Percentiles rank a stretch among this genome's conserved stretches.
Conservation (phyloP, 495 filamentous ascomycete genomes). For the Podospora australis region DNA sequence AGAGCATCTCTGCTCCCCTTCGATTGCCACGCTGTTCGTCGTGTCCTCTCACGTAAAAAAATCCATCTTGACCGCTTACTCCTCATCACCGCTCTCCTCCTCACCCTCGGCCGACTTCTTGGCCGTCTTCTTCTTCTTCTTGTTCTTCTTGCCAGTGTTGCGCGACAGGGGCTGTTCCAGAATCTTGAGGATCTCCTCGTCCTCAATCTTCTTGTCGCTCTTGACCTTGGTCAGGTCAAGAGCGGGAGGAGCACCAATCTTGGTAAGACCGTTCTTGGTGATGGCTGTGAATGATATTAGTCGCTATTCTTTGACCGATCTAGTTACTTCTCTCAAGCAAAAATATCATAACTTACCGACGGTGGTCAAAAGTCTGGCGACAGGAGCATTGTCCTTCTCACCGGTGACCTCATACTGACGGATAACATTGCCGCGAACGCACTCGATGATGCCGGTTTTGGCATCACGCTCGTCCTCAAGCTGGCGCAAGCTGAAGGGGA, state of each 20-base stretch:
- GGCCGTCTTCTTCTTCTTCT: slow-evolving; percentile 84
- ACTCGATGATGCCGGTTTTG: slow-evolving; percentile 94
- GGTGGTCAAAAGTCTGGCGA: slow-evolving; percentile 81
- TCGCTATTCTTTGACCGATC: neutral
- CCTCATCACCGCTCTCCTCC: slow-evolving; percentile 33
- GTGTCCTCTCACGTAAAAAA: too few relatives aligned
- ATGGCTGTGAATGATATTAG: slow-evolving; percentile 59
- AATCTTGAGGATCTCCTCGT: slow-evolving; percentile 90
- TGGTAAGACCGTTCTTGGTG: slow-evolving; percentile 93
- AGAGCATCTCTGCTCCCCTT: neutral
- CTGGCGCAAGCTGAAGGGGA: slow-evolving; percentile 96
- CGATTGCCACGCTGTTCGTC: neutral
- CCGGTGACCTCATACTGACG: slow-evolving; percentile 93
- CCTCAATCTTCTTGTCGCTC: slow-evolving; percentile 94
- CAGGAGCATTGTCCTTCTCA: slow-evolving; percentile 77
- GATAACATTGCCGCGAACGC: slow-evolving; percentile 82
- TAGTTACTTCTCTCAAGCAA: neutral
- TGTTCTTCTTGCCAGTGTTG: slow-evolving; percentile 73
- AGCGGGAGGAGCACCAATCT: slow-evolving; percentile 66
- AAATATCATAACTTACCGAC: slow-evolving; percentile 83
- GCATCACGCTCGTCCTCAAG: slow-evolving; percentile 93
- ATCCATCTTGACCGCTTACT: slow-evolving; percentile 20
- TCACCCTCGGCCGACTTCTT: slow-evolving; percentile 54
- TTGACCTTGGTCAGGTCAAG: slow-evolving; percentile 72
- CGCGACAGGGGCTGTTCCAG: slow-evolving; percentile 76